Base-by-base conservation (phyloP, 2,329 filamentous ascomycete genomes). In the Aspergillus calidoustus region DNA sequence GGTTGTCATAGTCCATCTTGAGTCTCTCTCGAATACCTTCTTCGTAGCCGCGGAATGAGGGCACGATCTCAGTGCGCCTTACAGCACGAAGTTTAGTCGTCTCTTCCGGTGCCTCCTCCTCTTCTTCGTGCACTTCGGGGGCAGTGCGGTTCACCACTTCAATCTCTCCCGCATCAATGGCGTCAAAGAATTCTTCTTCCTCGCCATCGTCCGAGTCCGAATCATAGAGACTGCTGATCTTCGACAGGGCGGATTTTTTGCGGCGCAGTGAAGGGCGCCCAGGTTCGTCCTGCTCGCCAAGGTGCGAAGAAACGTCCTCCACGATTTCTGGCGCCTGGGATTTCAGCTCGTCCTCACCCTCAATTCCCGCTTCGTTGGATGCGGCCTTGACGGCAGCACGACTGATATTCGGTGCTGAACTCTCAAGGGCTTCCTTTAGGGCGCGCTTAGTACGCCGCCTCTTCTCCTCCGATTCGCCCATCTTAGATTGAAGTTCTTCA, bases 171-270 rank as follows among this genome's bases (percentile, higher is more conserved):
- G 93, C 91, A 76, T 96, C 95, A 6, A 99, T 90, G 8, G 95
- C 95, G 78, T 99, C 95, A 69, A 98, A 99, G 76, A 99, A 99
- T 74, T 98, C 94, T 56, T 97, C 92, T 38, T 70, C 68, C 3
- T 93, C 91, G 60, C 68, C 68, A 6, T 92, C 91, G 61, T 93
- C 90, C 1, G 89, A 91, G 57, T 94, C 93, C 0, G 83, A 84
- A 56, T 87, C 88, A 8, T 91, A 95, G 30, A 95, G 77, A 61
- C 90, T 87, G n/a, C 82, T 84, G 49, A 94, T 84, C 67, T 91
- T 86, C 31, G 88, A 87, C 47, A 95, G 85, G 3, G 86, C 82
- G 0, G 84, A 85, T 41, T 89, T 89, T 72, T 88, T 88, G 61
- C 87, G 86, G 55, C 86, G 83, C 43, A 79, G 77, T 3, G 66